These are phyloP conservation scores for Talaromyces sp. DNA, from an alignment of 2,329 filamentous ascomycete genomes.

Conservation along the genomic window DNA sequence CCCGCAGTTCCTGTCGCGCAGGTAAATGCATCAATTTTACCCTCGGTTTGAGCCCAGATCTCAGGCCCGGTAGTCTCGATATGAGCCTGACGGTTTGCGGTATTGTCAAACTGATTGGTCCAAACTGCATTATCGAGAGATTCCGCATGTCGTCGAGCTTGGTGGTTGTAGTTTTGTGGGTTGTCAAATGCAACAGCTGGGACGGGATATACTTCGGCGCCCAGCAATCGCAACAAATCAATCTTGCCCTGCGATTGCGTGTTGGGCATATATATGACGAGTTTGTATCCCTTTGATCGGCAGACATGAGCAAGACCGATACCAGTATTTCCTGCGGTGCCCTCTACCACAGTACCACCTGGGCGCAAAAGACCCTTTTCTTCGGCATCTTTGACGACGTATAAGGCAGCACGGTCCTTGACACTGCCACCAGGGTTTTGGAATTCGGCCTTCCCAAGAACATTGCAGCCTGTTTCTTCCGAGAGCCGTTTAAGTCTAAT, in stretches of 20 bases:
- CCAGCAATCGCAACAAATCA: constrained; percentile 82
- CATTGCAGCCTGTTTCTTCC: constrained; percentile 84
- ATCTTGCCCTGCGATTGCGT: constrained; percentile 98
- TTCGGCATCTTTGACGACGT: constrained; percentile 90
- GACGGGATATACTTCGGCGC: constrained; percentile 93
- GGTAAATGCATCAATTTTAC: constrained; percentile 87
- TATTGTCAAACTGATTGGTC: constrained; percentile 99
- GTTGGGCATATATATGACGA: constrained; percentile 99
- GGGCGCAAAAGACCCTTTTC: constrained; percentile 76
- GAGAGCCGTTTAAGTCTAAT: constrained; percentile 87
- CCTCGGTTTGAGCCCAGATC: constrained; percentile 89
- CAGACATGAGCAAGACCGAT: constrained; percentile 98
- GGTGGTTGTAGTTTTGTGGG: constrained; percentile 96
- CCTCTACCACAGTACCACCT: constrained; percentile 93
- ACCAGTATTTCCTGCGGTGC: constrained; percentile 95
- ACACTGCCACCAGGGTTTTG: constrained; percentile 96
- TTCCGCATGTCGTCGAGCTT: constrained; percentile 87
- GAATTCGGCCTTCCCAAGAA: constrained; percentile 97
- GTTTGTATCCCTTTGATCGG: constrained; percentile 82
- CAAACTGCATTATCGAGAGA: constrained; percentile 82
- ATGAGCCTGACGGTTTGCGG: constrained; percentile 87
- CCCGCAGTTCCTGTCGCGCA: constrained; percentile 92
- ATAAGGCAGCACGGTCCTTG: constrained; percentile 94
- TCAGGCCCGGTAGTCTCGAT: constrained; percentile 96
- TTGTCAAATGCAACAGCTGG: constrained; percentile 95